Evolutionary conservation across 495 filamentous ascomycete genomes (phyloP).

Genomic region (Aspergillus cristatus): DNA sequence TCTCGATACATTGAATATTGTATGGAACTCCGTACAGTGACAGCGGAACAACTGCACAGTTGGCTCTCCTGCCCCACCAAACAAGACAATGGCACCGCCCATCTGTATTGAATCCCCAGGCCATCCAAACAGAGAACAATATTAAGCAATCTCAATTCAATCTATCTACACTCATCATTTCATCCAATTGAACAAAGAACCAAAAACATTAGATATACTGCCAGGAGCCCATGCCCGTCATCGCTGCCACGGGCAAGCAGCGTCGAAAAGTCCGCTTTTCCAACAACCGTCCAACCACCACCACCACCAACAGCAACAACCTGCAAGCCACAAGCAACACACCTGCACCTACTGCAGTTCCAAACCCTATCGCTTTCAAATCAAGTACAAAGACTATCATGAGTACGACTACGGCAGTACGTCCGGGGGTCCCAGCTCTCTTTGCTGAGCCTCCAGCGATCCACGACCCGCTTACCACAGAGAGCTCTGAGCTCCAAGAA

Average conservation of each 20-base stretch:
- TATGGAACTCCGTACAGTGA: too few relatives aligned
- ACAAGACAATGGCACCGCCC: too few relatives aligned
- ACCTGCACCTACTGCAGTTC: slow-evolving; percentile 5
- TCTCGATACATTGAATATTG: too few relatives aligned
- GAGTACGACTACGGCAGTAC: slow-evolving; percentile 11
- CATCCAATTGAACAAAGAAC: neutral
- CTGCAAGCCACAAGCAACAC: slow-evolving; percentile 2
- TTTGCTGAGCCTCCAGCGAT: slow-evolving; percentile 57
- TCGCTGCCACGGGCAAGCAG: slow-evolving; percentile 22
- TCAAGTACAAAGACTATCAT: slow-evolving; percentile 5
- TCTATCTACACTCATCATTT: too few relatives aligned
- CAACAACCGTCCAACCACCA: slow-evolving; percentile 11
- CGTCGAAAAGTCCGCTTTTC: slow-evolving; percentile 35
- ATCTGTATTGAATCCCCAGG: too few relatives aligned
- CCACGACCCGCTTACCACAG: slow-evolving; percentile 58
- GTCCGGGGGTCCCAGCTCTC: slow-evolving; percentile 48
- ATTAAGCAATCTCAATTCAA: too few relatives aligned
- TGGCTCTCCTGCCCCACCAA: too few relatives aligned
- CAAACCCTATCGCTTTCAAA: slow-evolving; percentile 5
- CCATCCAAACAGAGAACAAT: too few relatives aligned
- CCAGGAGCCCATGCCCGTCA: slow-evolving; percentile 23
- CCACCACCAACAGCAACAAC: slow-evolving; percentile 4
- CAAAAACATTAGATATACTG: neutral
- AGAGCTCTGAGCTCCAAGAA: slow-evolving; percentile 57
- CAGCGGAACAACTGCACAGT: too few relatives aligned